Evolutionary conservation across 1,284 basidiomycete genomes (phyloP).

Genomic region (Naganishia sp.): DNA sequence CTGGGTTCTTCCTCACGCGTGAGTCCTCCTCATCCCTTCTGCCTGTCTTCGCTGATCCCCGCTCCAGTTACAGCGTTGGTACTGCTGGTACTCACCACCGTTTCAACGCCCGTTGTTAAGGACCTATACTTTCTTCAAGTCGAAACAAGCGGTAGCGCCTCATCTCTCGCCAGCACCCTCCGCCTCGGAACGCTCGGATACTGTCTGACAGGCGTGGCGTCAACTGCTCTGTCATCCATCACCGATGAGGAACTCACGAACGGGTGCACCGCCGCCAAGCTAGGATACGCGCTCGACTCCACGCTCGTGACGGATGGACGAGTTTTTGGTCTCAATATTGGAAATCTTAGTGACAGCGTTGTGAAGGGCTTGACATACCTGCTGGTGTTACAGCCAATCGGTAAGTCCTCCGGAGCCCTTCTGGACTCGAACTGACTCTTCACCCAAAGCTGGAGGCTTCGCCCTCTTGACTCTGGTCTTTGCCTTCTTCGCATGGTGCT

Average conservation of each 20-base stretch:
- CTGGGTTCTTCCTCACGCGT: constrained; percentile 47
- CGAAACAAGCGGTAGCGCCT: constrained; percentile 47
- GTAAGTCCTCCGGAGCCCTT: constrained; percentile 1
- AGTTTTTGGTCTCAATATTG: constrained; percentile 5
- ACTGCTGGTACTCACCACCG: constrained; percentile 69
- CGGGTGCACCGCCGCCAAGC: constrained; percentile 39
- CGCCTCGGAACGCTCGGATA: constrained; percentile 11
- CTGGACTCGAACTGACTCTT: not conserved
- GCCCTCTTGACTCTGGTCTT: constrained; percentile 41
- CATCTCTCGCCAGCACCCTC: not conserved
- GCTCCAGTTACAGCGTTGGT: constrained; percentile 62
- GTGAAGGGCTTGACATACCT: constrained; percentile 28
- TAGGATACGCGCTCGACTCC: constrained; percentile 44
- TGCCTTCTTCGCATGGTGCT: constrained; percentile 43
- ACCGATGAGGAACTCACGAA: constrained; percentile 25
- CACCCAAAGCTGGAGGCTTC: constrained; percentile 37
- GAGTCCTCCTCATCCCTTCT: constrained; percentile 31
- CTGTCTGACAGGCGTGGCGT: constrained; percentile 13
- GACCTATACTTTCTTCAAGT: constrained; percentile 67
- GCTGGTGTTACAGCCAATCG: constrained; percentile 46
- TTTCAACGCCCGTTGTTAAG: constrained; percentile 73
- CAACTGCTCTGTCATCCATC: not conserved
- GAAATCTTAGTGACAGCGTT: constrained; percentile 4
- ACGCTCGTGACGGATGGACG: constrained; percentile 36
- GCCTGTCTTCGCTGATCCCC: not conserved